phyloP scores from a whole-genome alignment of 495 filamentous ascomycete species.

The Extremus antarcticus region DNA sequence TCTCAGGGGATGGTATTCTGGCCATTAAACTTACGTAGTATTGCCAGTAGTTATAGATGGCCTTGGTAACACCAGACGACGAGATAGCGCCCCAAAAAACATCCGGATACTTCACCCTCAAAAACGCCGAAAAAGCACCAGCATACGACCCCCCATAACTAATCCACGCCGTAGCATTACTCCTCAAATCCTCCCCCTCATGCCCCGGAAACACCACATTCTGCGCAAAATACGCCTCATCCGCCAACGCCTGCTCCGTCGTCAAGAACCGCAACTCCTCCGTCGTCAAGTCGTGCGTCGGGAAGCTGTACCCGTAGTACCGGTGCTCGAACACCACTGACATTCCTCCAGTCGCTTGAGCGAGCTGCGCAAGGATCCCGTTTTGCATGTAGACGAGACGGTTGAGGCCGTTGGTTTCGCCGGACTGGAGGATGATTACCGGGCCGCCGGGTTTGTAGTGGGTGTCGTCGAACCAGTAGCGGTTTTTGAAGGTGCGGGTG shows the following conservation, averaged over 20 bases:
- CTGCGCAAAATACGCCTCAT: conserved; percentile 60
- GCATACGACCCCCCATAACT: conserved; percentile 68
- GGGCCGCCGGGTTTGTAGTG: conserved; percentile 60
- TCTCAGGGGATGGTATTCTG: too few relatives aligned
- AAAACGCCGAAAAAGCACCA: conserved; percentile 59
- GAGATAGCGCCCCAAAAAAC: conserved; percentile 59
- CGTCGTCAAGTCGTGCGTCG: conserved; percentile 46
- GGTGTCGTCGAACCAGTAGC: conserved; percentile 62
- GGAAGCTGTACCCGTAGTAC: conserved; percentile 58
- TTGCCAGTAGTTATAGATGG: conserved; percentile 61
- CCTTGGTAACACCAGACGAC: conserved; percentile 58
- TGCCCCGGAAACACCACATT: conserved; percentile 55
- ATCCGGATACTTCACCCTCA: conserved; percentile 58
- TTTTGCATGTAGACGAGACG: conserved; percentile 58
- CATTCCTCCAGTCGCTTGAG: conserved; percentile 53
- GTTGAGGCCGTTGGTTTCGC: conserved; percentile 47
- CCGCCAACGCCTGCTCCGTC: conserved; percentile 63
- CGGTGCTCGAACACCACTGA: conserved; percentile 67
- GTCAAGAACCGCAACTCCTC: conserved; percentile 61
- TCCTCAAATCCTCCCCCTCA: conserved; percentile 48
- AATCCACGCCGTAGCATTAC: conserved; percentile 50
- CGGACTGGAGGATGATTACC: conserved; percentile 57
- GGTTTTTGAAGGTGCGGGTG: conserved; percentile 46
- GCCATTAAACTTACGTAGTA: conserved; percentile 58
- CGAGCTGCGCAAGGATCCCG: conserved; percentile 53